A percentile compares a stretch with the other conserved stretches of the same genome.
These are phyloP conservation scores for Allomyces arbusculus DNA, from an alignment of 192 early-diverging fungal genomes.

Conservation along the genomic window DNA sequence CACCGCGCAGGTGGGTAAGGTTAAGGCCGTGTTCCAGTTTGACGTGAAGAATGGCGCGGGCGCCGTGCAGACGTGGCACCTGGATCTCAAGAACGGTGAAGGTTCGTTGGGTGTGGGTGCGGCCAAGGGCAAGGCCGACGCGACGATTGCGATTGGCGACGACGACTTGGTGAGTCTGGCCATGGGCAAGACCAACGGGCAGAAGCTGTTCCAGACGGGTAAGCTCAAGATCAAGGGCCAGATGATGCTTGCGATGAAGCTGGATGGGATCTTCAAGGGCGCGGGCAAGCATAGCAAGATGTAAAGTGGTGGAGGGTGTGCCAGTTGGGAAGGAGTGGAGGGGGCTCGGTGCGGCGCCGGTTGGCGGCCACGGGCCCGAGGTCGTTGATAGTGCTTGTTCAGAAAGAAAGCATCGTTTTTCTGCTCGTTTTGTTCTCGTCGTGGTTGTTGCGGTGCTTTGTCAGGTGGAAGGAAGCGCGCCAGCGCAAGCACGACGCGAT, in stretches of 20 bases:
- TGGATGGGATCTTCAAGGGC: conserved; percentile 1
- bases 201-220: conserved; percentile 19
- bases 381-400: too few species aligned
- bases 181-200: not conserved
- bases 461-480: too few species aligned
- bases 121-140: conserved; percentile 14
- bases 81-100: conserved; percentile 65
- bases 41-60: conserved; percentile 52
- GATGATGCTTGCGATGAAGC: conserved; percentile 5
- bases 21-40: conserved; percentile 77
- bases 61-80: conserved; percentile 53
- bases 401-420: too few species aligned
- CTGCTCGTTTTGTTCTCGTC: too few species aligned
- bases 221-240: conserved; percentile 28
- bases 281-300: not conserved
- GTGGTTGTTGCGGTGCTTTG: too few species aligned
- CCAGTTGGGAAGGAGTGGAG: too few species aligned
- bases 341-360: too few species aligned
- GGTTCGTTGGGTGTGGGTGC: conserved; percentile 31
- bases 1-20: conserved; percentile 42
- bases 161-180: conserved; percentile 1
- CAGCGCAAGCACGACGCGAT: too few species aligned
- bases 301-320: conserved; percentile 3
- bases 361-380: too few species aligned
- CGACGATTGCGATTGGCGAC: not conserved